Conservation (phyloP, 768 basidiomycete genomes). For the Suillus bovinus region DNA sequence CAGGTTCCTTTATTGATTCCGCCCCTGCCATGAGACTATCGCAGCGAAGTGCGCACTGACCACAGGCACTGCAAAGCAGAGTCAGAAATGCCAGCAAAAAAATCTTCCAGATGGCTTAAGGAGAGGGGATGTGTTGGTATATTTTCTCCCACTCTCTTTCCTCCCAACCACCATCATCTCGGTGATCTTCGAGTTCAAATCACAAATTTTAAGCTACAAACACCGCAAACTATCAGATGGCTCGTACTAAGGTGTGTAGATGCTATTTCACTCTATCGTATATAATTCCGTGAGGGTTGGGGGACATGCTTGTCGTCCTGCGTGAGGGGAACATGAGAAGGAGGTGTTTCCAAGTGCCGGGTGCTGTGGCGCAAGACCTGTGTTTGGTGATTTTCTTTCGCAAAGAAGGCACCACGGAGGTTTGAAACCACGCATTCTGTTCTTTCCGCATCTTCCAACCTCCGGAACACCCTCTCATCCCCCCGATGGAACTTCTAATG, state of each 20-base stretch:
- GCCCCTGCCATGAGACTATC: slow-evolving; percentile 1
- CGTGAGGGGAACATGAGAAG: slow-evolving; percentile 11
- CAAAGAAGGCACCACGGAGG: slow-evolving; percentile 25
- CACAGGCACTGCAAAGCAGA: slow-evolving; percentile 27
- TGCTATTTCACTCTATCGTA: not conserved
- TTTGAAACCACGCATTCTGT: slow-evolving; percentile 23
- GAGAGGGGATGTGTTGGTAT: slow-evolving; percentile 1
- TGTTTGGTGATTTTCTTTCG: slow-evolving; percentile 8
- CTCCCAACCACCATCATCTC: slow-evolving; percentile 23
- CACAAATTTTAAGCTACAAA: slow-evolving; percentile 1
- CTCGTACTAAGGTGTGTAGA: slow-evolving; percentile 57
- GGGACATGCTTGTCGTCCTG: slow-evolving; percentile 6
- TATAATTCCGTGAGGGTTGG: slow-evolving; percentile 6
- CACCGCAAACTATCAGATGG: slow-evolving; percentile 46
- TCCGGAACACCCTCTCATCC: slow-evolving; percentile 13
- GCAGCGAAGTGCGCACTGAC: slow-evolving; percentile 19
- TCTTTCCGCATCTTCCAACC: slow-evolving; percentile 15
- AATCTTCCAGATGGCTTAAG: slow-evolving; percentile 19
- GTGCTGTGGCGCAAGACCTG: slow-evolving; percentile 17
- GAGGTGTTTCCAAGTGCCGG: slow-evolving; percentile 8
- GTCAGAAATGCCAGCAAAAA: slow-evolving; percentile 16
- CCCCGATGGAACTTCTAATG: slow-evolving; percentile 27
- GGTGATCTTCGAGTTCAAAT: slow-evolving; percentile 3
- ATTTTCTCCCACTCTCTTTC: slow-evolving; percentile 17
- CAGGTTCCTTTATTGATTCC: slow-evolving; percentile 1